These are phyloP conservation scores for Kazachstania sp. DNA, from an alignment of 1,139 yeast species.

Conservation along the genomic window DNA sequence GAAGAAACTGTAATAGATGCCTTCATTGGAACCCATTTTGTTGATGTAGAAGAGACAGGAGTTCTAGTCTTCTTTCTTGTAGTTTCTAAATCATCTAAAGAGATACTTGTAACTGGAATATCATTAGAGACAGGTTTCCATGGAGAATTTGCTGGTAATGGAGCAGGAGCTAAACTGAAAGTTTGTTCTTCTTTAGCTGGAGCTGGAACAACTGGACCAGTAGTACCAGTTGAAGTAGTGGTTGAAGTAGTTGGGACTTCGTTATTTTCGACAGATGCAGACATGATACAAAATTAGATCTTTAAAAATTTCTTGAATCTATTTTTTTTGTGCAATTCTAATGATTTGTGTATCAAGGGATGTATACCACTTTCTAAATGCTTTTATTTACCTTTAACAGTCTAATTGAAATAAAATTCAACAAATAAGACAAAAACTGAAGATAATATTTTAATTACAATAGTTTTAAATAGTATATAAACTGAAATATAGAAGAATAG, in stretches of 20 bases:
- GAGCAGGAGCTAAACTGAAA: slow-evolving; percentile 58
- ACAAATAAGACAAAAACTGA: neutral
- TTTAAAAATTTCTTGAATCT: neutral
- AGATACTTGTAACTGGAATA: slow-evolving; percentile 30
- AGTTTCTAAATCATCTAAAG: slow-evolving; percentile 36
- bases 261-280: slow-evolving; percentile 4
- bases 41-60: slow-evolving; percentile 50
- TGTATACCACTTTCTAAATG: no score
- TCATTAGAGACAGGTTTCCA: slow-evolving; percentile 45
- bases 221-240: neutral
- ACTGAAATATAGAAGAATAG: no score
- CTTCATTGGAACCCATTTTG: slow-evolving; percentile 84
- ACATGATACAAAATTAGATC: slow-evolving; percentile 1
- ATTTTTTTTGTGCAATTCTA: neutral
- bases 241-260: neutral
- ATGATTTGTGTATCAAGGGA: neutral
- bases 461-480: no score
- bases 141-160: slow-evolving; percentile 60
- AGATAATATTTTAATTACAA: no score
- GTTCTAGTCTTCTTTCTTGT: slow-evolving; percentile 30
- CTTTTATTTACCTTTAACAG: neutral
- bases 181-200: neutral
- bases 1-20: slow-evolving; percentile 52
- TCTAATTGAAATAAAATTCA: neutral
- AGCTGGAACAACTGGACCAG: slow-evolving; percentile 2